phyloP scores from a whole-genome alignment of 1,284 basidiomycete species.

The Tilletia indica region DNA sequence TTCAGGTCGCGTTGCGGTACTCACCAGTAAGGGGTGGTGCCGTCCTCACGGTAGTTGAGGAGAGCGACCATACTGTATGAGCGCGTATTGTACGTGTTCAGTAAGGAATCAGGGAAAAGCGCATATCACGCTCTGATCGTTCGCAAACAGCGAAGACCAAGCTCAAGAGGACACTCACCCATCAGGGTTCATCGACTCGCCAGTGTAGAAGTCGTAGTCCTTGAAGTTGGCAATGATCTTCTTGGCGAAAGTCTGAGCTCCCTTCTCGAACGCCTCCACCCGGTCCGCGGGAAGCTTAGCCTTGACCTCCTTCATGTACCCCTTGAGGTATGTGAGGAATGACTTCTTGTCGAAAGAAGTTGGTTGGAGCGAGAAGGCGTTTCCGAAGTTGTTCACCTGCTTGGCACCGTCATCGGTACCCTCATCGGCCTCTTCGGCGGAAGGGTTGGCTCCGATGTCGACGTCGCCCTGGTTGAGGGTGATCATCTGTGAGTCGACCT shows the following conservation, averaged over 20 bases:
- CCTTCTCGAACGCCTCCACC: conserved; percentile 79
- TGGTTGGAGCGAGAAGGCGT: conserved; percentile 84
- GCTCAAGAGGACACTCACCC: conserved; percentile 31
- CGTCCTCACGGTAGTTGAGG: conserved; percentile 62
- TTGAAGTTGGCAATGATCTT: conserved; percentile 87
- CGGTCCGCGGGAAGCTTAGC: conserved; percentile 62
- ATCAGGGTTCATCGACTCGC: conserved; percentile 66
- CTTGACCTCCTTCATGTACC: conserved; percentile 81
- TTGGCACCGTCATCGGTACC: conserved; percentile 73
- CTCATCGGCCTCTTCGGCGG: conserved; percentile 83
- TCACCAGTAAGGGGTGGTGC: conserved; percentile 66
- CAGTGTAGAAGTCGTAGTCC: conserved; percentile 81
- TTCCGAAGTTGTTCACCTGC: conserved; percentile 82
- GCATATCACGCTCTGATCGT: not conserved
- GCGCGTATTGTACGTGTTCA: too few species aligned
- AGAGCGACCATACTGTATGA: conserved; percentile 60
- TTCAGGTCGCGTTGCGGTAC: not conserved
- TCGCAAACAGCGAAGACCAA: too few species aligned
- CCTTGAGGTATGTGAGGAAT: conserved; percentile 81
- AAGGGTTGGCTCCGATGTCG: conserved; percentile 73
- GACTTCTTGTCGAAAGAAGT: conserved; percentile 90
- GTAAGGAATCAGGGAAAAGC: not conserved
- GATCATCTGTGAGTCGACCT: conserved; percentile 81
- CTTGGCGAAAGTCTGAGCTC: conserved; percentile 62
- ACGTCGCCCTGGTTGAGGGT: conserved; percentile 77